Conservation (phyloP, 2,329 filamentous ascomycete genomes). For the Myriosclerotinia duriaeana region DNA sequence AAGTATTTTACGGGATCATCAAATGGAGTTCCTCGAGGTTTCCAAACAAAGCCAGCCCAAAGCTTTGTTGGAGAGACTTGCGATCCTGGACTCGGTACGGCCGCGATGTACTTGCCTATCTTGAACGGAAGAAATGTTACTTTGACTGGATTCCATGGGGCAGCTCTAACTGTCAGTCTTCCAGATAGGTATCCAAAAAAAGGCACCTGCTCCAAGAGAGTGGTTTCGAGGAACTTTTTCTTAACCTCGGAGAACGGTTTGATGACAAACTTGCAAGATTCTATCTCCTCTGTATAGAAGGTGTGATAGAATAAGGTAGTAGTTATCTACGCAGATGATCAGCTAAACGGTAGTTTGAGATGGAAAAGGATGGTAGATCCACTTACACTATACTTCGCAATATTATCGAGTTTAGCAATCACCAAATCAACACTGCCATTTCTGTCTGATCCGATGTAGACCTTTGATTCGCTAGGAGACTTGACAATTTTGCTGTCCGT, state of each 20-base stretch:
- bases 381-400: slow-evolving; percentile 35
- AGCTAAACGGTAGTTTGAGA: not conserved
- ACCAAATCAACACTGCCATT: slow-evolving; percentile 27
- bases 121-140: slow-evolving; percentile 19
- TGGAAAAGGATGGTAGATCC: not conserved
- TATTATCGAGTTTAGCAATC: slow-evolving; percentile 34
- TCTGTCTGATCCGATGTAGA: slow-evolving; percentile 30
- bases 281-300: slow-evolving; percentile 34
- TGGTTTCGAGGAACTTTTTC: slow-evolving; percentile 34
- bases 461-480: slow-evolving; percentile 24
- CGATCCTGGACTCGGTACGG: slow-evolving; percentile 4
- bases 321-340: slow-evolving; percentile 9
- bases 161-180: slow-evolving; percentile 31
- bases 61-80: slow-evolving; percentile 1
- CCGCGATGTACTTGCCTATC: slow-evolving; percentile 23
- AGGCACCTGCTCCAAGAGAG: slow-evolving; percentile 30
- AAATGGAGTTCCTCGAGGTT: slow-evolving; percentile 21
- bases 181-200: slow-evolving; percentile 26
- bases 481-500: slow-evolving; percentile 33
- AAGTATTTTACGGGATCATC: slow-evolving; percentile 27
- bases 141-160: slow-evolving; percentile 21
- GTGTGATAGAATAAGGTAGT: slow-evolving; percentile 26
- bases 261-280: slow-evolving; percentile 30
- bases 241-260: slow-evolving; percentile 30
- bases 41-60: slow-evolving; percentile 28